Evolutionary conservation across 73 alveolate genomes (phyloP).

Genomic region (Paramecium pentaurelia): DNA sequence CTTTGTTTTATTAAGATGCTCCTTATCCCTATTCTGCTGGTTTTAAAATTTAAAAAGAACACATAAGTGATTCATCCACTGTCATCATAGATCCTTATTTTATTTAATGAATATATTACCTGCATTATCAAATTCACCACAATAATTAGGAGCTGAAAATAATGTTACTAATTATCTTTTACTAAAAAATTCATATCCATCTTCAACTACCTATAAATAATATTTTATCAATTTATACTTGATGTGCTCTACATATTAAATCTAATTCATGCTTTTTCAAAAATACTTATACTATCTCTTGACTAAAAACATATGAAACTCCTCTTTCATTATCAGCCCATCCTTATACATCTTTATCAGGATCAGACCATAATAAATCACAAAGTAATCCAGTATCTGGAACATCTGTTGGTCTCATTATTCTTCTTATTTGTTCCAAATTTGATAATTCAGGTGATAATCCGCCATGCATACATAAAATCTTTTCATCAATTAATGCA

Average conservation of each 20-base stretch:
- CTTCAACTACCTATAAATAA: conserved; percentile 85
- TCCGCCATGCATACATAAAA: conserved; percentile 99
- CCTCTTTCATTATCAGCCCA: conserved; percentile 98
- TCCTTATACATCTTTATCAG: conserved; percentile 93
- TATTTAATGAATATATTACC: conserved; percentile 17
- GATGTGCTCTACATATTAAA: conserved; percentile 94
- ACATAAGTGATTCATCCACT: conserved; percentile 94
- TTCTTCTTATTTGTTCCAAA: conserved; percentile 91
- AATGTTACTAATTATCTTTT: conserved; percentile 95
- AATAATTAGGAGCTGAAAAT: conserved; percentile 98
- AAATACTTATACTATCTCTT: conserved; percentile 84
- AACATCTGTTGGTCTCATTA: conserved; percentile 98
- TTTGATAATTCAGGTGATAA: conserved; percentile 94
- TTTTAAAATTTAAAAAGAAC: conserved; percentile 96
- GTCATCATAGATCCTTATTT: conserved; percentile 93
- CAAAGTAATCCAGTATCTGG: conserved; percentile 99
- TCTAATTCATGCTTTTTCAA: conserved; percentile 90
- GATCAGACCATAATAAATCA: conserved; percentile 99
- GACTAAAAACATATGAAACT: conserved; percentile 87
- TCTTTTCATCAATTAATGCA: conserved; percentile 97
- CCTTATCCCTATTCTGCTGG: conserved; percentile 82
- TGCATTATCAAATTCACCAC: conserved; percentile 98
- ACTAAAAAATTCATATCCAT: conserved; percentile 98
- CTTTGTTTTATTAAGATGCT: conserved; percentile 46
- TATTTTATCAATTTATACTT: conserved; percentile 56